Conservation (phyloP, 768 basidiomycete genomes). For the Tylopilus plumbeoviolaceoides region DNA sequence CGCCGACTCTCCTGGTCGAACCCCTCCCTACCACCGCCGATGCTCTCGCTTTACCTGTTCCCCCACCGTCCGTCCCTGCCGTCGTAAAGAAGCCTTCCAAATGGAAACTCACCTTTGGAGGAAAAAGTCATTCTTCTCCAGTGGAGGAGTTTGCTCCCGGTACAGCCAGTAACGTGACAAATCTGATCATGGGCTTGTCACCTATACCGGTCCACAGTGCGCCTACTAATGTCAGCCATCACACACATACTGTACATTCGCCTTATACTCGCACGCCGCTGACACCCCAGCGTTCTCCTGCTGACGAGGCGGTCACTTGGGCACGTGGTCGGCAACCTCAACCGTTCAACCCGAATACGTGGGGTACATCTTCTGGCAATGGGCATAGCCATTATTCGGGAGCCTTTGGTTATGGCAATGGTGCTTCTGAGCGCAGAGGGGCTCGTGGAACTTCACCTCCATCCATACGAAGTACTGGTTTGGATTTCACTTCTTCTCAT, state of each 20-base stretch:
- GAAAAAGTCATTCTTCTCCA: conserved; percentile 49
- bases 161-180: conserved; percentile 76
- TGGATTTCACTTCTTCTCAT: conserved; percentile 49
- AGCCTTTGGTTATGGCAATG: conserved; percentile 9
- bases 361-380: conserved; percentile 19
- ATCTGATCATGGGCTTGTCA: conserved; percentile 59
- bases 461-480: conserved; percentile 51
- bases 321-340: conserved; percentile 44
- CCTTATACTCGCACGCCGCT: conserved; percentile 29
- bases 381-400: conserved; percentile 5
- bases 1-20: conserved; percentile 30
- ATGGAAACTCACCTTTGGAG: conserved; percentile 48
- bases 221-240: conserved; percentile 5
- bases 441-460: conserved; percentile 56
- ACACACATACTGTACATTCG: conserved; percentile 11
- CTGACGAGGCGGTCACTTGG: conserved; percentile 45
- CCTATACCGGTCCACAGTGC: conserved; percentile 12
- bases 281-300: conserved; percentile 32
- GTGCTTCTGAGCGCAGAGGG: conserved; percentile 32
- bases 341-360: conserved; percentile 13
- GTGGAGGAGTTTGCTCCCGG: conserved; percentile 41
- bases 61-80: conserved; percentile 34
- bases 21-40: conserved; percentile 14
- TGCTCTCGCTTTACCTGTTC: conserved; percentile 18
- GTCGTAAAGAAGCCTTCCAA: conserved; percentile 75